These are phyloP conservation scores for Fusarium pseudonygamai DNA, from an alignment of 2,329 filamentous ascomycete species.

Conservation along the genomic window DNA sequence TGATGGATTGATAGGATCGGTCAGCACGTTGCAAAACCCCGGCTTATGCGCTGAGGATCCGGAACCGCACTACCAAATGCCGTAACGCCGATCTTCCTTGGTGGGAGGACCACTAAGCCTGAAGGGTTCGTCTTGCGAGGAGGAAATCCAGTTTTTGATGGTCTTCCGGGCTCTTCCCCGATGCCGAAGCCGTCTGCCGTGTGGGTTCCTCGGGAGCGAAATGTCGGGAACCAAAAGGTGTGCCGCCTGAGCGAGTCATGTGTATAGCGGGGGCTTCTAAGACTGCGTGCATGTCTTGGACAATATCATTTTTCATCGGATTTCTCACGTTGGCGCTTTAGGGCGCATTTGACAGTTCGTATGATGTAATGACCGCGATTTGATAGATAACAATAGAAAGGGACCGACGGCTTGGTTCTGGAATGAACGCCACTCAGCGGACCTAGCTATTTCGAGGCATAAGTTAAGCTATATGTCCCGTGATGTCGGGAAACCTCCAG, in stretches of 20 bases:
- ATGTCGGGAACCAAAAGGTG: not conserved
- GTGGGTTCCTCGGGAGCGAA: not conserved
- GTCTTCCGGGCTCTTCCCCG: not conserved
- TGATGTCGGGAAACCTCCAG: not conserved
- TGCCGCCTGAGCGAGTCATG: not conserved
- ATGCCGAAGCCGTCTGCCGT: not conserved
- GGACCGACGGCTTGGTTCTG: not conserved
- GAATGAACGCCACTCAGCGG: not conserved
- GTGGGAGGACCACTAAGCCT: not conserved
- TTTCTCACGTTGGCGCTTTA: not conserved
- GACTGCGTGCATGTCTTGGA: not conserved
- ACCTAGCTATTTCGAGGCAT: not conserved
- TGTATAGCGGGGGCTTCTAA: not conserved
- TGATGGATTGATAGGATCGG: not conserved
- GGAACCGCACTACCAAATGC: not conserved
- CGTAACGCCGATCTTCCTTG: constrained; percentile 5
- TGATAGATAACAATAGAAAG: not conserved
- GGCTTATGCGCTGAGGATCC: constrained; percentile 1
- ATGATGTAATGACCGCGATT: not conserved
- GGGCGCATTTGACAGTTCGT: not conserved
- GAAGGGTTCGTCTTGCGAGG: not conserved
- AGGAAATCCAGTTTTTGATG: not conserved
- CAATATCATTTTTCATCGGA: not conserved
- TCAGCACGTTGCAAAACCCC: not conserved
- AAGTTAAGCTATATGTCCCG: not conserved